Percentiles rank a stretch among this genome's conserved stretches.
These are phyloP conservation scores for Cyphellophora europaea DNA, from an alignment of 2,329 filamentous ascomycete species.

Conservation along the genomic window DNA sequence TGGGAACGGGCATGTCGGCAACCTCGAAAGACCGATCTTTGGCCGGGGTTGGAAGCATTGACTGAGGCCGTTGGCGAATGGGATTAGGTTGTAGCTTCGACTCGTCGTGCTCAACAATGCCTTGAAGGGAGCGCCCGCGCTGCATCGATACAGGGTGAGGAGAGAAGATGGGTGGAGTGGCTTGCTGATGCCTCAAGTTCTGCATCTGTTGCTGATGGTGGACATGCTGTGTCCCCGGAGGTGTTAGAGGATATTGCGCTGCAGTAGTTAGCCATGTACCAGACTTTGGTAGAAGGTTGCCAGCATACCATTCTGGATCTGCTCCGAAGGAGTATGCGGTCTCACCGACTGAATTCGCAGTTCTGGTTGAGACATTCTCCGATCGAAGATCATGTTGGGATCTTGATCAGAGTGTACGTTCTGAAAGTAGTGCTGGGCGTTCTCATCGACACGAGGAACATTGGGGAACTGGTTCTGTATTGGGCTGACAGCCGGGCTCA, in stretches of 20 bases:
- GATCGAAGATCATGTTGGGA: constrained; percentile 15
- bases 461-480: constrained; percentile 9
- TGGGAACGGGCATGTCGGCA: constrained; percentile 45
- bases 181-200: constrained; percentile 28
- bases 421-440: constrained; percentile 18
- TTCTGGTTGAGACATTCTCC: constrained; percentile 31
- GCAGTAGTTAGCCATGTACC: constrained; percentile 9
- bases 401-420: constrained; percentile 10
- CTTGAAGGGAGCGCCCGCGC: constrained; percentile 35
- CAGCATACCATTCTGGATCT: constrained; percentile 50
- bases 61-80: constrained; percentile 1
- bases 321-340: constrained; percentile 54
- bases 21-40: constrained; percentile 32
- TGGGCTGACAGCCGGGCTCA: constrained; percentile 11
- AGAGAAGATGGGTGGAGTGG: constrained; percentile 30
- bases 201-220: constrained; percentile 25
- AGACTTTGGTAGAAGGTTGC: not conserved
- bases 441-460: constrained; percentile 17
- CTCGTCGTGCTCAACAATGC: constrained; percentile 45
- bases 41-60: constrained; percentile 5
- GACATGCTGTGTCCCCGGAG: constrained; percentile 38
- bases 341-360: constrained; percentile 27
- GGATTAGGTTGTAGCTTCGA: constrained; percentile 31
- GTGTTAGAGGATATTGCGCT: constrained; percentile 58
- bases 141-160: constrained; percentile 32